A percentile compares a stretch with the other conserved stretches of the same genome.
Conservation (phyloP, 2,329 filamentous ascomycete species). For the Colletotrichum sp. region DNA sequence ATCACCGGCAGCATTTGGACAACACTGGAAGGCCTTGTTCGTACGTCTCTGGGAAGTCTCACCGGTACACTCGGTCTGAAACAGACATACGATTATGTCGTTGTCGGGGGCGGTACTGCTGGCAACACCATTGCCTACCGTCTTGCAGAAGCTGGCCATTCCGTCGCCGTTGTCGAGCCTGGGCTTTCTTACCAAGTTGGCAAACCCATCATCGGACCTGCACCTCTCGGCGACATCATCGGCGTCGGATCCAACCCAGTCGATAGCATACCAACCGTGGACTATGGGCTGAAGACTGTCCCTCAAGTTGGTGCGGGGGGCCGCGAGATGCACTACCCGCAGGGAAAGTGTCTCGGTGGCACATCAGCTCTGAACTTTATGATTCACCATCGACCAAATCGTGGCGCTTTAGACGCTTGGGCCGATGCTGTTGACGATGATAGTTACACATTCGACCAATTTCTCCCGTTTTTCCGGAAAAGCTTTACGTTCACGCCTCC, state of each 20-base stretch:
- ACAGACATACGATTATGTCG: not conserved
- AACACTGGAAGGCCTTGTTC: not conserved
- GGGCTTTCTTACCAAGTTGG: conserved; percentile 34
- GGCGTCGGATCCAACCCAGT: conserved; percentile 25
- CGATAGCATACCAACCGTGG: conserved; percentile 22
- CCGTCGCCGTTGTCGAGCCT: conserved; percentile 42
- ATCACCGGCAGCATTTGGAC: not conserved
- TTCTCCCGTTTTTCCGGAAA: conserved; percentile 36
- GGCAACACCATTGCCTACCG: conserved; percentile 37
- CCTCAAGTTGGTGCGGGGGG: conserved; percentile 26
- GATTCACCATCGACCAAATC: conserved; percentile 27
- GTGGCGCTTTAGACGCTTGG: conserved; percentile 29
- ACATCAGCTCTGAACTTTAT: conserved; percentile 30
- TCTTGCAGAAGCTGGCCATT: conserved; percentile 29
- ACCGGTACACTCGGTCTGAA: not conserved
- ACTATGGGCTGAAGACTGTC: conserved; percentile 29
- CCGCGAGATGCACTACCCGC: conserved; percentile 36
- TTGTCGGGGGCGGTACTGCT: conserved; percentile 42
- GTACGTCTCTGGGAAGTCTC: not conserved
- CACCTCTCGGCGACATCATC: conserved; percentile 22
- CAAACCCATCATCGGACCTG: conserved; percentile 18
- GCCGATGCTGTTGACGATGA: conserved; percentile 32
- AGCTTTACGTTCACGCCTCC: conserved; percentile 33
- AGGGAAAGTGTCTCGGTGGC: conserved; percentile 38
- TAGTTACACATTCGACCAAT: conserved; percentile 28